Evolutionary conservation across 2,329 filamentous ascomycete species (phyloP), one percentile per base, ranked within the genome.

Genomic region (Capronia coronata): DNA sequence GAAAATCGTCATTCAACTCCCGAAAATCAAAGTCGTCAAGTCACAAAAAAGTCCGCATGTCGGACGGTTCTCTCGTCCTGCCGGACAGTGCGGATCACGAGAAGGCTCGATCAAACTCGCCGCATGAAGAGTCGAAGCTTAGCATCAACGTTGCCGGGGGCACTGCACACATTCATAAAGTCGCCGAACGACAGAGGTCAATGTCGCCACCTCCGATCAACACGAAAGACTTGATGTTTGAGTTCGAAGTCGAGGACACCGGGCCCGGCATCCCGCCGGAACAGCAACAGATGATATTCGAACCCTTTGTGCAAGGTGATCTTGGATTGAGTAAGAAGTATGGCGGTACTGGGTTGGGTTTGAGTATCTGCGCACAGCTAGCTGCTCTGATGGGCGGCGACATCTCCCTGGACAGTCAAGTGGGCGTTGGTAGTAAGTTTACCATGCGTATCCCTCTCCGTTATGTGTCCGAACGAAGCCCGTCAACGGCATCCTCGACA

Each of bases 281-380:
- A 56, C 79, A 94, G 66, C 87, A 89, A 59, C 75, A 86, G 49
- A 83, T 83, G 58, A 87, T 96, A 8, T 96, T 96, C 64, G 90
- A 95, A 65, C 90, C 90, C 0, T 96, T 96, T 63, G 86, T 95
- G 0, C 90, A 96, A 67, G 90, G 86, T n/a, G 89, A 95, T 63
- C 71, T 93, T 1, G 86, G 88, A 1, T 70, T 96, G 13, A 94
- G 86, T 71, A 94, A 88, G 66, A 93, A 93, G 62, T 94, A 84
- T 63, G 88, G 88, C 14, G 90, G 90, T 13, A 95, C 90, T 1
- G 90, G 90, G 2, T 72, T 95, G 1, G 90, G 90, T 1, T 67
- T 96, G 47, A 91, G 86, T 62, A 96, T 96, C 61, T 94, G 88
- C 68, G 84, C 87, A 16, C 90, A 96, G 65, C 72, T 96, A 30